phyloP scores from a whole-genome alignment of 805 yeast species.

The Pichia manshurica region DNA sequence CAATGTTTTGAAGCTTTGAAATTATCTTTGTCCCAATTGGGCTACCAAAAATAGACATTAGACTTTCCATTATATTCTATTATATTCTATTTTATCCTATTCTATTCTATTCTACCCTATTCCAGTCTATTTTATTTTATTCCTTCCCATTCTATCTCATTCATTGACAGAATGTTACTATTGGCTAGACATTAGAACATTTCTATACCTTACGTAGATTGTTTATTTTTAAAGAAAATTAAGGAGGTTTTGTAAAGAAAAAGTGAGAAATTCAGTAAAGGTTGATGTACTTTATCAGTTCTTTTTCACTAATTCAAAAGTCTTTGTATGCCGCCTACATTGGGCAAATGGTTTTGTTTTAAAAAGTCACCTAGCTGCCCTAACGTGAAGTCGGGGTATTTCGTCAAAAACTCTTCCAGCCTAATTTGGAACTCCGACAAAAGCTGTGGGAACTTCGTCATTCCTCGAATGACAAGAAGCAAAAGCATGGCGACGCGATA shows the following conservation, averaged over 20 bases:
- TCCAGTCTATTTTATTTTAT: background rate
- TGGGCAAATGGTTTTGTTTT: conserved; percentile 6
- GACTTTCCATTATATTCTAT: background rate
- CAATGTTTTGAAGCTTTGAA: conserved; percentile 42
- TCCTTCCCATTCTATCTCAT: no score
- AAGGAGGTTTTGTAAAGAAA: no score
- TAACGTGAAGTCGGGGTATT: conserved; percentile 12
- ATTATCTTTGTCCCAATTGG: conserved; percentile 36
- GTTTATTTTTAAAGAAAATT: no score
- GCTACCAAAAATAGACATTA: conserved; percentile 19
- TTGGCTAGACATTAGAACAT: no score
- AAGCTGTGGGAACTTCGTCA: conserved; percentile 6
- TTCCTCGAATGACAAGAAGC: conserved; percentile 7
- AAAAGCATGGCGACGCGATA: conserved; percentile 8
- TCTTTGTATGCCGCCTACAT: background rate
- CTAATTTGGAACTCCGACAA: background rate
- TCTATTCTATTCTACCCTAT: no score
- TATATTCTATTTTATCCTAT: background rate
- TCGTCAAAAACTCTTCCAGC: conserved; percentile 9
- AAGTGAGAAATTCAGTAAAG: no score
- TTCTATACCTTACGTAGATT: no score
- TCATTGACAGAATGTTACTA: no score
- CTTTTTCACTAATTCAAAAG: background rate
- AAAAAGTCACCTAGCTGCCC: conserved; percentile 10
- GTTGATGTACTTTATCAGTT: no score